A percentile compares a stretch with the other conserved stretches of the same genome.
Conservation (phyloP, 2,329 filamentous ascomycete genomes). For the Colletotrichum lini region DNA sequence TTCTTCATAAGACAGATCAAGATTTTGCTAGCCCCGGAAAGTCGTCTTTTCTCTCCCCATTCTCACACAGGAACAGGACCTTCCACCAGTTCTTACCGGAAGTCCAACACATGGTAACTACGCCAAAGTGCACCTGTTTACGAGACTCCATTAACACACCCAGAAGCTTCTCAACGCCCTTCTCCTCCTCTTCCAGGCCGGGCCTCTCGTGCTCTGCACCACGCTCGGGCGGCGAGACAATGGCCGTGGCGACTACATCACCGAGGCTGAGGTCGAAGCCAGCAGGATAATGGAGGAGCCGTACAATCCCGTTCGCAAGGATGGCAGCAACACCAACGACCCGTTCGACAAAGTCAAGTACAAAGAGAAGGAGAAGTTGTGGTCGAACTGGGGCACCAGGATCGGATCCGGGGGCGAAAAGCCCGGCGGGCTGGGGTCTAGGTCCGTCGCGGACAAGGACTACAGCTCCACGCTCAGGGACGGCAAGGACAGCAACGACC, state of each 20-base stretch:
- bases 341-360: neutral
- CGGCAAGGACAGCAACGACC: too few relatives aligned
- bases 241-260: neutral
- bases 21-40: too few relatives aligned
- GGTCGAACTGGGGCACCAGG: neutral
- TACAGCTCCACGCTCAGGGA: too few relatives aligned
- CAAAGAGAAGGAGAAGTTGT: too few relatives aligned
- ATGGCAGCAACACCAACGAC: neutral
- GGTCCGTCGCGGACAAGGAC: too few relatives aligned
- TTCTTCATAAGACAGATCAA: too few relatives aligned
- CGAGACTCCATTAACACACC: neutral
- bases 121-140: neutral
- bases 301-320: neutral
- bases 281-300: neutral
- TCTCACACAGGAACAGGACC: too few relatives aligned
- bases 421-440: neutral
- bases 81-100: neutral
- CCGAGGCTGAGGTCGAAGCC: neutral
- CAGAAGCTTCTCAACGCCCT: neutral
- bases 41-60: neutral
- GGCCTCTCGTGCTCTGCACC: neutral
- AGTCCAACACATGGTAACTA: neutral
- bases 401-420: neutral
- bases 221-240: neutral
- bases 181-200: slow-evolving; percentile 3